Percentiles rank a stretch among this genome's conserved stretches.
phyloP scores from a whole-genome alignment of 1,139 yeast species.

The Blastobotrys capitulatus region DNA sequence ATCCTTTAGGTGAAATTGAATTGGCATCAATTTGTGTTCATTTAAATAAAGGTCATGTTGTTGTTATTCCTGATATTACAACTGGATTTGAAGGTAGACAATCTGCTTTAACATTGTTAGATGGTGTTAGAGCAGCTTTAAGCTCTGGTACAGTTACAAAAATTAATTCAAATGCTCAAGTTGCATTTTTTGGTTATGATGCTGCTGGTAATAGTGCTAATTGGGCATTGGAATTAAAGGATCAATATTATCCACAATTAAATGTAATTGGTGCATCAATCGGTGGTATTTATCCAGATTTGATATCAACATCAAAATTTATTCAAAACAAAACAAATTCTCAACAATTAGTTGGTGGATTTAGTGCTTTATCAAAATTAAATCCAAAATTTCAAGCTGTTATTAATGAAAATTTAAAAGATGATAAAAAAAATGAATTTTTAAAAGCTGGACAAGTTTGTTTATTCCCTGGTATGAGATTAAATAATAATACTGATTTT shows the following conservation, averaged over 20 bases:
- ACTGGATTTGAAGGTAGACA: constrained; percentile 21
- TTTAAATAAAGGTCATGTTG: constrained; percentile 18
- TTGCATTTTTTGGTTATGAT: constrained; percentile 28
- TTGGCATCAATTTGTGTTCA: constrained; percentile 1
- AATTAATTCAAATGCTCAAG: constrained; percentile 15
- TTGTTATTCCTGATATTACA: constrained; percentile 26
- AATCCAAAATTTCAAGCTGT: constrained; percentile 22
- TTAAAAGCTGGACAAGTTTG: constrained; percentile 16
- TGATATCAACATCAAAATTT: constrained; percentile 15
- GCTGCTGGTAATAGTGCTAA: constrained; percentile 31
- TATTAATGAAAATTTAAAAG: constrained; percentile 12
- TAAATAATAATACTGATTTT: constrained; percentile 13
- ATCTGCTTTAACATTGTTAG: constrained; percentile 25
- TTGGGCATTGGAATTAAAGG: constrained; percentile 30
- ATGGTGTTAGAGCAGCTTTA: constrained; percentile 24
- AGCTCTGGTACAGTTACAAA: constrained; percentile 14
- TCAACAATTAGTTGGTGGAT: constrained; percentile 27
- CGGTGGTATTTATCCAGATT: constrained; percentile 12
- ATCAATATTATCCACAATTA: constrained; percentile 28
- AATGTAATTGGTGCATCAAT: constrained; percentile 11
- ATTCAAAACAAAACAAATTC: constrained; percentile 22
- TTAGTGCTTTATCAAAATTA: constrained; percentile 27
- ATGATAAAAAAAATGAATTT: constrained; percentile 15
- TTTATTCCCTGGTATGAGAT: constrained; percentile 13
- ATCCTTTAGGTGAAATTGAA: neutral